Conservation (phyloP, 805 yeast genomes). For the Cyberlindnera maclurae region DNA sequence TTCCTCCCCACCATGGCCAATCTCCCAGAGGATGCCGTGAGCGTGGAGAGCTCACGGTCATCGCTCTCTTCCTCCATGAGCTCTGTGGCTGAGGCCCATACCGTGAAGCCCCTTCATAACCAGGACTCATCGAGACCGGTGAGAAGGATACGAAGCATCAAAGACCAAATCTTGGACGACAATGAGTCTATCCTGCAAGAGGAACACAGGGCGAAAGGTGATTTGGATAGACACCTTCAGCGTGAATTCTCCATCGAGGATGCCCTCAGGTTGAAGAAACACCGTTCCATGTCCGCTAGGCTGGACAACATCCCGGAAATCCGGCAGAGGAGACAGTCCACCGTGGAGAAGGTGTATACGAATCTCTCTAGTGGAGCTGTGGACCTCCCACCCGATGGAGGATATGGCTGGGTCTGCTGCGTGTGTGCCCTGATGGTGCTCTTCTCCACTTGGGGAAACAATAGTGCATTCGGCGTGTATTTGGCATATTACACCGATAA, state of each 20-base stretch:
- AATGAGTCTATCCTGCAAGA: conserved; percentile 10
- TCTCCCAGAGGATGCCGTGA: neutral
- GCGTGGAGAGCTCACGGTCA: conserved; percentile 3
- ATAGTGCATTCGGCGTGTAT: conserved; percentile 50
- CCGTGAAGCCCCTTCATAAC: conserved; percentile 3
- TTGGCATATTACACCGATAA: conserved; percentile 48
- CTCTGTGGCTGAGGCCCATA: conserved; percentile 3
- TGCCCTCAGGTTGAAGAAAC: conserved; percentile 7
- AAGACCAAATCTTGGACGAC: conserved; percentile 12
- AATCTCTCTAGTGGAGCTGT: conserved; percentile 28
- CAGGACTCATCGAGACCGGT: conserved; percentile 1
- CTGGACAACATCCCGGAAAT: neutral
- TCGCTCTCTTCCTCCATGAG: conserved; percentile 11
- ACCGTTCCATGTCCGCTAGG: neutral
- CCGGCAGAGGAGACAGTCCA: conserved; percentile 3
- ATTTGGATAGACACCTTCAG: conserved; percentile 8
- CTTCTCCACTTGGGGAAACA: conserved; percentile 69
- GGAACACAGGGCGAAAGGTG: conserved; percentile 6
- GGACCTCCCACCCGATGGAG: conserved; percentile 52
- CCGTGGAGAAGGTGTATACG: conserved; percentile 28
- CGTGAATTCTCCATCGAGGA: conserved; percentile 15
- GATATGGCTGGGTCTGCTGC: conserved; percentile 62
- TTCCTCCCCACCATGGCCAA: too few species aligned
- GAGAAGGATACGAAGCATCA: conserved; percentile 8
- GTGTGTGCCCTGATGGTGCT: conserved; percentile 43